These are phyloP conservation scores for Cicer cuneatum DNA, from an alignment of 306 rosid genomes.

Conservation along the genomic window DNA sequence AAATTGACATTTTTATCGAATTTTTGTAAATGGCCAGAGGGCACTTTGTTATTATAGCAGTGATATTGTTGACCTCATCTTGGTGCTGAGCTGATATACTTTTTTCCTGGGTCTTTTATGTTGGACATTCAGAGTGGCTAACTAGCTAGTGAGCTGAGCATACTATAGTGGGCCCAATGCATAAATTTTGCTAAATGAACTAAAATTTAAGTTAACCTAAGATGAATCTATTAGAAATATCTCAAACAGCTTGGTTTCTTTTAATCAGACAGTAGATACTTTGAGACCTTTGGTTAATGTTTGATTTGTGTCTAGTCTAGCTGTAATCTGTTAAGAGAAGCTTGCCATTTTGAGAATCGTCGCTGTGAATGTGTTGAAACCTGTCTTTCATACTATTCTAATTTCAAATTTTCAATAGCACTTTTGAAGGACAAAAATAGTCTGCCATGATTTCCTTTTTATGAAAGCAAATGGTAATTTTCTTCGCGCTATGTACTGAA, in stretches of 20 bases:
- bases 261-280: constrained; percentile 8
- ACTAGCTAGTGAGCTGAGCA: constrained; percentile 5
- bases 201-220: constrained; percentile 22
- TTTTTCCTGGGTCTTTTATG: neutral
- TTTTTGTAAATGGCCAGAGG: constrained; percentile 9
- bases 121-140: constrained; percentile 6
- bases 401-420: constrained; percentile 7
- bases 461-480: neutral
- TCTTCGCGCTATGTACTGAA: constrained; percentile 6
- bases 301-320: constrained; percentile 15
- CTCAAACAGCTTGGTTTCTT: neutral
- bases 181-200: constrained; percentile 3
- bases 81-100: neutral
- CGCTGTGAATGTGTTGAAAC: neutral
- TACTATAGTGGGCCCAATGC: neutral
- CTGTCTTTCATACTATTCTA: constrained; percentile 14
- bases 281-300: constrained; percentile 16
- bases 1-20: constrained; percentile 3
- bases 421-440: constrained; percentile 9
- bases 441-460: constrained; percentile 14
- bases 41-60: neutral
- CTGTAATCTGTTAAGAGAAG: neutral
- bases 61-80: constrained; percentile 6
- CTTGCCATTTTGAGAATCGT: constrained; percentile 27
- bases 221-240: constrained; percentile 16